Percentiles rank a stretch among this genome's conserved stretches.
These are phyloP conservation scores for Candida ulmi DNA, from an alignment of 805 yeast species.

Conservation along the genomic window DNA sequence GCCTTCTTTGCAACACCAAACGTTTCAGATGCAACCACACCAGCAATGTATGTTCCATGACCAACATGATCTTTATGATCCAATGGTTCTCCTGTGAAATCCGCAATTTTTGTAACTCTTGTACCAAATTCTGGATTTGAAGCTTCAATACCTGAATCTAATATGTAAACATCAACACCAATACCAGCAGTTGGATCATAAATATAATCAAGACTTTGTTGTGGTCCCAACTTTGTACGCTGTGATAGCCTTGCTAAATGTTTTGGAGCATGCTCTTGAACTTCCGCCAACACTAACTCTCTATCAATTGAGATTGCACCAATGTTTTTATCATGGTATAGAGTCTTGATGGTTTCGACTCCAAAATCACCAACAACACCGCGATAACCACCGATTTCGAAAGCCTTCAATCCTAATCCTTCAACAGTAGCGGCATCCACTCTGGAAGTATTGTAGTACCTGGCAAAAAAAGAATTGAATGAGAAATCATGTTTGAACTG, in stretches of 20 bases:
- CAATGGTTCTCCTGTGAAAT: constrained; percentile 34
- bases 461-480: constrained; percentile 12
- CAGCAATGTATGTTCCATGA: constrained; percentile 57
- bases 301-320: constrained; percentile 32
- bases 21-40: constrained; percentile 43
- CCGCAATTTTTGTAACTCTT: constrained; percentile 37
- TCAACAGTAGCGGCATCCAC: constrained; percentile 10
- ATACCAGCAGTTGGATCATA: constrained; percentile 38
- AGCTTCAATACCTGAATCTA: constrained; percentile 33
- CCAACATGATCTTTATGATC: constrained; percentile 33
- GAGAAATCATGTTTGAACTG: constrained; percentile 21
- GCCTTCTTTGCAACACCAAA: constrained; percentile 49
- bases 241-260: constrained; percentile 40
- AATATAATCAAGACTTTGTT: constrained; percentile 30
- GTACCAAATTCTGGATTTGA: constrained; percentile 39
- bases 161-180: constrained; percentile 31
- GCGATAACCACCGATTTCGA: constrained; percentile 27
- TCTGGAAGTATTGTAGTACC: constrained; percentile 9
- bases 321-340: constrained; percentile 31
- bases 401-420: constrained; percentile 13
- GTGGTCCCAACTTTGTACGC: constrained; percentile 17
- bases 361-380: constrained; percentile 33
- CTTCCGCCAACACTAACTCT: constrained; percentile 29
- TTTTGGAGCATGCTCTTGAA: constrained; percentile 36
- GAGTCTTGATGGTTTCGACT: constrained; percentile 22